Base-by-base conservation (phyloP, 2,329 filamentous ascomycete genomes). In the Xylaria sp. region DNA sequence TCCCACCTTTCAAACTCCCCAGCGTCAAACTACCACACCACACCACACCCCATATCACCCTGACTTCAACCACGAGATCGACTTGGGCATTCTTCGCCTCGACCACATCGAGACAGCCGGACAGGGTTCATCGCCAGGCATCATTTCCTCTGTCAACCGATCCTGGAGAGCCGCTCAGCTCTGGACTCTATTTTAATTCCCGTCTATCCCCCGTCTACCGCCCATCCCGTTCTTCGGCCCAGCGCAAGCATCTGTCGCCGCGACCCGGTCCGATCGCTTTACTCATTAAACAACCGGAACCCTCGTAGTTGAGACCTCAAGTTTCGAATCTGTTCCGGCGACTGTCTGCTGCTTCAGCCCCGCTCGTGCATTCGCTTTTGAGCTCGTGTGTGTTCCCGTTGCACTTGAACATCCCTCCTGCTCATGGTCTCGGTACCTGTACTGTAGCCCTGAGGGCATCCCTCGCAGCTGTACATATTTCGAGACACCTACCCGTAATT, bases 401-500 rank as follows among this genome's bases (percentile, higher is more conserved):
- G 57, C 54, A 62, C 18, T 48, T 44, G 58, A 55, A 51, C 7
- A 37, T 28, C 52, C 34, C 15, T 50, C 28, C 61, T 34, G 65
- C 66, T 66, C 66, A 73, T 73, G 71, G 61, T 71, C 69, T 50
- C 66, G 44, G 63, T 56, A 65, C 39, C 63, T 28, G 34, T 46
- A 46, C 54, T 39, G 41, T 68, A 66, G 71, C 61, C 71, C 69
- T 57, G 61, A 63, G 71, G 71, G 71, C 69, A 56, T 44, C 64
- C 61, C 63, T 66, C 63, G 61, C 54, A 57, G 18, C 52, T 58
- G 18, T 62, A 12, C 13, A 63, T 37, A 54, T 44, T 56, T 54
- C 44, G 20, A 20, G 44, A 62, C 56, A 58, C 63, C 37, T 8
- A 13, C 31, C 34, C n/a, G 10, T 46, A 23, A 7, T 34, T 34